These are phyloP conservation scores for Mycosarcoma mackinlayi DNA, from an alignment of 1,284 basidiomycete genomes.

Conservation along the genomic window DNA sequence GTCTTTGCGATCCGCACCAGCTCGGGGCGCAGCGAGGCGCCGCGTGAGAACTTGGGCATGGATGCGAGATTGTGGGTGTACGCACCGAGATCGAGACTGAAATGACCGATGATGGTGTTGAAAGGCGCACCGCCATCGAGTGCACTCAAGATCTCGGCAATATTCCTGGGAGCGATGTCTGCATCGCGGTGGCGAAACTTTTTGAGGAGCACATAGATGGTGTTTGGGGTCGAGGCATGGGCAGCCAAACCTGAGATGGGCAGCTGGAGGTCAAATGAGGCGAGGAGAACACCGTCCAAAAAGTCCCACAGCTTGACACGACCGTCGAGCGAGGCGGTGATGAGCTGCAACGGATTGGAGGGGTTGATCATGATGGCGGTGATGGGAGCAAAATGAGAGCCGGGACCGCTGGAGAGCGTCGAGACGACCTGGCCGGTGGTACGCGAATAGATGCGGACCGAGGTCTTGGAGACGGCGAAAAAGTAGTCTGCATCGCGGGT, in stretches of 20 bases:
- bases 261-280: conserved; percentile 71
- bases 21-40: conserved; percentile 66
- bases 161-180: conserved; percentile 25
- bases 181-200: conserved; percentile 69
- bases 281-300: conserved; percentile 82
- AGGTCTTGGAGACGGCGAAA: conserved; percentile 57
- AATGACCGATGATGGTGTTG: conserved; percentile 53
- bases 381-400: conserved; percentile 56
- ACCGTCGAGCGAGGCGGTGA: conserved; percentile 86
- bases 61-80: conserved; percentile 12
- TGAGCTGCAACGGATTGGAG: conserved; percentile 86
- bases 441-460: conserved; percentile 61
- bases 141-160: conserved; percentile 31
- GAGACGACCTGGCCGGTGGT: conserved; percentile 62
- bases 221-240: conserved; percentile 76
- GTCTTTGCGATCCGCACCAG: conserved; percentile 72
- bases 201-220: conserved; percentile 77
- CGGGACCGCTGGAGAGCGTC: conserved; percentile 54
- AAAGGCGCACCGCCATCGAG: conserved; percentile 35
- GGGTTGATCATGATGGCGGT: conserved; percentile 84
- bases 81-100: conserved; percentile 36
- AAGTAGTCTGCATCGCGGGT: conserved; percentile 59
- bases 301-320: conserved; percentile 92
- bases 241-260: conserved; percentile 80
- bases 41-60: conserved; percentile 32